Evolutionary conservation across 106 monocot genomes (phyloP).

Genomic region (Chionographis japonica): DNA sequence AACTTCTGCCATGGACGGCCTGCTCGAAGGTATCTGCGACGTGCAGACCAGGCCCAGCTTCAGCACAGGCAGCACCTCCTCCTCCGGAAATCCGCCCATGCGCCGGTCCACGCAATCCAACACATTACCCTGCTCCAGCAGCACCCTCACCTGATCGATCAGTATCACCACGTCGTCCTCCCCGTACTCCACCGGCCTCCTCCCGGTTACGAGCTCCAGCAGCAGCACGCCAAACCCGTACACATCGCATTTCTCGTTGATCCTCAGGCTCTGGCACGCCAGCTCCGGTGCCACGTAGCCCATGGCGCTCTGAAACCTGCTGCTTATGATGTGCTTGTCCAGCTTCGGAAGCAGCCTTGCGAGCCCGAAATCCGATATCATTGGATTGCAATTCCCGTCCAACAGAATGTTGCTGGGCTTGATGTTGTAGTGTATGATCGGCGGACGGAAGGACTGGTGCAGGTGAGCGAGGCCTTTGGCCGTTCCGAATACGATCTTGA

Average conservation of each 20-base stretch:
- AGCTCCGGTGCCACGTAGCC: conserved; percentile 90
- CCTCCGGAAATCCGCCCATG: conserved; percentile 81
- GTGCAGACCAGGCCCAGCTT: conserved; percentile 91
- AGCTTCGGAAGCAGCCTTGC: conserved; percentile 60
- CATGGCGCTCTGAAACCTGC: conserved; percentile 44
- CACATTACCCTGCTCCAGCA: conserved; percentile 63
- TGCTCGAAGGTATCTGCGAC: conserved; percentile 86
- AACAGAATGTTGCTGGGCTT: conserved; percentile 84
- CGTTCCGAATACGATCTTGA: conserved; percentile 62
- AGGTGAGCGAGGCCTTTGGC: conserved; percentile 73
- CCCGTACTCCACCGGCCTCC: conserved; percentile 56
- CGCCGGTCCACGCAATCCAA: conserved; percentile 56
- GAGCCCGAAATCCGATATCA: conserved; percentile 75
- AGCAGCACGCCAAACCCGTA: conserved; percentile 75
- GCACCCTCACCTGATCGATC: conserved; percentile 59
- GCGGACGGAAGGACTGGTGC: conserved; percentile 73
- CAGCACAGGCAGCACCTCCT: conserved; percentile 88
- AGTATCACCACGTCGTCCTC: conserved; percentile 76
- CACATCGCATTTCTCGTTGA: conserved; percentile 87
- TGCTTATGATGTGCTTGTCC: conserved; percentile 35
- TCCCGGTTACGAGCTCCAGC: conserved; percentile 87
- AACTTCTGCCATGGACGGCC: conserved; percentile 93
- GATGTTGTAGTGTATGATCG: conserved; percentile 84
- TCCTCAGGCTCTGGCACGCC: conserved; percentile 63
- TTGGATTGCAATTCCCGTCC: conserved; percentile 38